A percentile compares a stretch with the other conserved stretches of the same genome.
Conservation (phyloP, 2,329 filamentous ascomycete species). For the Hypoxylon sp. region DNA sequence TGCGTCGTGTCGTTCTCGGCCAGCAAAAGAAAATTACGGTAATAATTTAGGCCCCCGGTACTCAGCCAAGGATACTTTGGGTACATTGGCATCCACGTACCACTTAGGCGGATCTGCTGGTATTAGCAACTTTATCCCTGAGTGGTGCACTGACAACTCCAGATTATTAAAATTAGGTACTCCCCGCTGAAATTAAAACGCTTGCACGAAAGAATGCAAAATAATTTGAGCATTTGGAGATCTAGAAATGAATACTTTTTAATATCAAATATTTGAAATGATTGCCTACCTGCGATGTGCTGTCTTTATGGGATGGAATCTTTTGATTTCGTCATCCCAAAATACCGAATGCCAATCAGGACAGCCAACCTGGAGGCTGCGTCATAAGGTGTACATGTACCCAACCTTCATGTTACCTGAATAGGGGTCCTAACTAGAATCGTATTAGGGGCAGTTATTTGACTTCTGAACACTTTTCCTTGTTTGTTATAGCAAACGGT, state of each 20-base stretch:
- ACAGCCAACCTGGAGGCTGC: conserved; percentile 30
- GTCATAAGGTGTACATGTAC: conserved; percentile 39
- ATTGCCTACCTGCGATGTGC: conserved; percentile 5
- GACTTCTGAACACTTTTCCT: conserved; percentile 13
- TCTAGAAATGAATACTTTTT: background rate
- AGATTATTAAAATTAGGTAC: conserved; percentile 5
- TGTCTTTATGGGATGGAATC: conserved; percentile 10
- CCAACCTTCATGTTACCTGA: conserved; percentile 33
- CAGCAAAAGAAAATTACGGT: conserved; percentile 39
- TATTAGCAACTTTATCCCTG: conserved; percentile 30
- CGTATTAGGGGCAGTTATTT: conserved; percentile 23
- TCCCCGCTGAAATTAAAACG: conserved; percentile 17
- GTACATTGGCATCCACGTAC: conserved; percentile 26
- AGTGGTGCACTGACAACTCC: conserved; percentile 15
- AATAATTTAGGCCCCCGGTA: conserved; percentile 28
- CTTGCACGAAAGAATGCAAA: background rate
- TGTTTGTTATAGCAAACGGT: conserved; percentile 3
- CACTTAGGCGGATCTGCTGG: conserved; percentile 27
- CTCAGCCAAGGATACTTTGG: conserved; percentile 17
- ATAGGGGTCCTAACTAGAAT: conserved; percentile 26
- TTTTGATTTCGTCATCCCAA: conserved; percentile 36
- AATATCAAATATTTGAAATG: conserved; percentile 1
- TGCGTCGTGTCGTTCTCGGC: conserved; percentile 38
- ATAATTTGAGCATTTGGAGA: background rate
- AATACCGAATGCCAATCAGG: conserved; percentile 22